phyloP scores from a whole-genome alignment of 2,329 filamentous ascomycete genomes.

The Aureobasidium sp. region DNA sequence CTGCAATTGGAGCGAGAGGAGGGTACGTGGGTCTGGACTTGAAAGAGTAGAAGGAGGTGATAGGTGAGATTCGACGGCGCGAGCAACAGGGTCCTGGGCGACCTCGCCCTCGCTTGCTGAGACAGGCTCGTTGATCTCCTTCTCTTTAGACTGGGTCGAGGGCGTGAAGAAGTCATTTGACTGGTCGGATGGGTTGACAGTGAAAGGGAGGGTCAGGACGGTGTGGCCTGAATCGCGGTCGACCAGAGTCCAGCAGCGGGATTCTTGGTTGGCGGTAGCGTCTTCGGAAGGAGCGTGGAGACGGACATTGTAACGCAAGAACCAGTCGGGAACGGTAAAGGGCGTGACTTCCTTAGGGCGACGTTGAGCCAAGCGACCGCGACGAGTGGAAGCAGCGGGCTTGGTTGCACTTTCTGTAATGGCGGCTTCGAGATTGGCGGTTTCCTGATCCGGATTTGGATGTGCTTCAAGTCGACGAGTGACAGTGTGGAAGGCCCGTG shows the following conservation, averaged over 20 bases:
- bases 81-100: neutral
- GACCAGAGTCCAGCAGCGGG: constrained; percentile 4
- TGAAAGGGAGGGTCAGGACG: constrained; percentile 7
- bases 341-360: constrained; percentile 7
- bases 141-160: neutral
- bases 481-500: constrained; percentile 18
- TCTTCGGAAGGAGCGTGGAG: constrained; percentile 12
- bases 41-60: neutral
- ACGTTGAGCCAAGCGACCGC: neutral
- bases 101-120: neutral
- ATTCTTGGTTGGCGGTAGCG: neutral
- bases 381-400: neutral
- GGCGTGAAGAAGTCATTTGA: neutral
- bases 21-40: constrained; percentile 23
- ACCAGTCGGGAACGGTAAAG: constrained; percentile 27
- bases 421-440: neutral
- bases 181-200: neutral
- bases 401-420: neutral
- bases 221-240: constrained; percentile 6
- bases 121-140: neutral
- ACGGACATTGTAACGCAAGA: constrained; percentile 28
- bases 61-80: neutral
- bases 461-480: constrained; percentile 10
- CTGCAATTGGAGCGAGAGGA: constrained; percentile 34
- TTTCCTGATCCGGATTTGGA: neutral